Evolutionary conservation across 1,284 basidiomycete genomes (phyloP), one percentile per base, ranked within the genome.

Genomic region (Ceratobasidium sp.): DNA sequence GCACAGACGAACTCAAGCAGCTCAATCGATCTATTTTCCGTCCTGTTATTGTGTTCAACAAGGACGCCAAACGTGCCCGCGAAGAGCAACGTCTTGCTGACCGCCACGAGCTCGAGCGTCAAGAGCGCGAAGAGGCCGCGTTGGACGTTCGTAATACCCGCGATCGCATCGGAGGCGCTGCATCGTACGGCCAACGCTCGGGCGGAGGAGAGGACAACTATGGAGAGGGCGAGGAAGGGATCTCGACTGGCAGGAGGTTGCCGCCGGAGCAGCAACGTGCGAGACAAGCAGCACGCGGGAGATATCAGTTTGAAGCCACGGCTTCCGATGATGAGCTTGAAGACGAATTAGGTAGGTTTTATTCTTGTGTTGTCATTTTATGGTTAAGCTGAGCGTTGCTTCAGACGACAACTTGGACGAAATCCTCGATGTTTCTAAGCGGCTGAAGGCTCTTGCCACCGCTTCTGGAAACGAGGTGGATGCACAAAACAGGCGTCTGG

Each of bases 1-100:
- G 90, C 81, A 94, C 96, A 5, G 91, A 91, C 75, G 96, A 98
- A 82, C 90, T 99, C 74, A 96, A 94, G 80, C 87, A 95, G 79
- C 89, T 99, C 74, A 97, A 97, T 81, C 87, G 90, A 16, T 96
- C 94, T 64, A 99, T 99, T 81, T 98, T 99, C 85, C 88, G 92
- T 21, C 96, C 95, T 0, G 93, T 88, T 73, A 90, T 96, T 77
- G 90, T 90, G 0, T 96, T 92, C 81, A 96, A 96, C 84, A 97
- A 96, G 81, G 91, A 96, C 62, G 87, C 86, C 28, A 99, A 99
- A 82, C 92, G 96, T 60, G 87, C 89, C 18, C 94, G 92, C 18
- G 89, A 96, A 78, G 96, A 98, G 79, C 88, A 89, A n/a, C 93
- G 96, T 79, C 85, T 97, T 59, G 87, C 92, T 80, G 83, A 89